Evolutionary conservation across 2,329 filamentous ascomycete species (phyloP), one percentile per base, ranked within the genome.

Genomic region (Leptographium lundbergii): DNA sequence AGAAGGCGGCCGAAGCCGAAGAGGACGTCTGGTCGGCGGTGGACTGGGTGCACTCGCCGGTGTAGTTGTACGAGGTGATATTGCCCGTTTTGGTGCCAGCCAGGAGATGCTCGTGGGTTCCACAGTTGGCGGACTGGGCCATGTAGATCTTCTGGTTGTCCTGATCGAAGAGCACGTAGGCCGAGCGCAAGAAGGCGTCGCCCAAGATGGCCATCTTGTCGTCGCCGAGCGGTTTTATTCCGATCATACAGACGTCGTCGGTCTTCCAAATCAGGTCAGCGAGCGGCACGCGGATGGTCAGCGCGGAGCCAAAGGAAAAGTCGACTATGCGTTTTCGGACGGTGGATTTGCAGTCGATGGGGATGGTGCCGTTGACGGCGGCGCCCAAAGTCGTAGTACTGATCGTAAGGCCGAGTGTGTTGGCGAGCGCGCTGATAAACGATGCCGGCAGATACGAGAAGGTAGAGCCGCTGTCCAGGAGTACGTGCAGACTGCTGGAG

Each of bases 381-480:
- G 67, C 53, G 55, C 6, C 17, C 2, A 74, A 77, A 51, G 57
- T 75, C 32, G 75, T 70, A 34, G 79, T 76, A 2, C 29, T 32
- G 53, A 55, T 34, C 4, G 17, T n/a, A 1, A n/a, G 17, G 58
- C 74, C 75, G 9, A 82, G 61, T 65, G 74, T 67, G 57, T 69
- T 60, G 66, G 72, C 74, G 39, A 84, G 71, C 36, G 69, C 64
- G 32, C 70, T 62, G 60, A 81, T 77, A 60, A 87, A 69, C 36
- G 73, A 66, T 61, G 80, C 72, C 3, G 87, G 87, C 2, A 90
- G 76, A 62, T 85, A 82, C 69, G 81, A 86, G 59, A 88, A 73
- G 50, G 82, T 86, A 62, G 81, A 85, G 59, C 87, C 87, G 17
- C 81, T 85, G 70, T 88, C 85, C 29, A 88, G 75, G 56, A 84